These are phyloP conservation scores for Porcisia hertigi DNA, from an alignment of 208 protist species.

Conservation along the genomic window DNA sequence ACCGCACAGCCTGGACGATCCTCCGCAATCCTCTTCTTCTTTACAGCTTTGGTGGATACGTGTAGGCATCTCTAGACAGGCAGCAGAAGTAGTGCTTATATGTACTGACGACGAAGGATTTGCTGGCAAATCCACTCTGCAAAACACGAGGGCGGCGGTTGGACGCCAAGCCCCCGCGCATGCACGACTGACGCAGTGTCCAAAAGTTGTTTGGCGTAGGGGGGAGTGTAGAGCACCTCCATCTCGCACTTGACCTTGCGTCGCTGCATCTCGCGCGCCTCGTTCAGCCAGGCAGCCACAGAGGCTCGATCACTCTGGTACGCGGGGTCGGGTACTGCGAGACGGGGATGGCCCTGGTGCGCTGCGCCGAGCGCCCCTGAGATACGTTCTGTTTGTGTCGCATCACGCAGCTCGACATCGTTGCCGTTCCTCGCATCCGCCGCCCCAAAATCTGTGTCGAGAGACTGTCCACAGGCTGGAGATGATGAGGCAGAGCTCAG, in stretches of 20 bases:
- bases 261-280: conserved; percentile 23
- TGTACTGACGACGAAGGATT: conserved; percentile 43
- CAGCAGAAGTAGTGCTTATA: conserved; percentile 6
- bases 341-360: background rate
- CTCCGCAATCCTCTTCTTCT: no score
- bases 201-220: conserved; percentile 2
- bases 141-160: background rate
- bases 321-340: background rate
- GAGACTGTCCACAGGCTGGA: background rate
- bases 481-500: background rate
- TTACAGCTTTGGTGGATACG: background rate
- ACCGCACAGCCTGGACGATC: background rate
- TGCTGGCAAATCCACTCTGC: conserved; percentile 39
- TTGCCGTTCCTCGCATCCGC: background rate
- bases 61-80: background rate
- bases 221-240: conserved; percentile 34
- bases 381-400: background rate
- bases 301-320: background rate
- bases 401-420: background rate
- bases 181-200: background rate
- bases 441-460: background rate
- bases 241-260: conserved; percentile 33
- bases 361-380: background rate
- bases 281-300: conserved; percentile 16
- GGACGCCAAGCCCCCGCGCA: background rate